These are phyloP conservation scores for Lichenothelia convexa DNA, from an alignment of 495 filamentous ascomycete genomes.

Conservation along the genomic window DNA sequence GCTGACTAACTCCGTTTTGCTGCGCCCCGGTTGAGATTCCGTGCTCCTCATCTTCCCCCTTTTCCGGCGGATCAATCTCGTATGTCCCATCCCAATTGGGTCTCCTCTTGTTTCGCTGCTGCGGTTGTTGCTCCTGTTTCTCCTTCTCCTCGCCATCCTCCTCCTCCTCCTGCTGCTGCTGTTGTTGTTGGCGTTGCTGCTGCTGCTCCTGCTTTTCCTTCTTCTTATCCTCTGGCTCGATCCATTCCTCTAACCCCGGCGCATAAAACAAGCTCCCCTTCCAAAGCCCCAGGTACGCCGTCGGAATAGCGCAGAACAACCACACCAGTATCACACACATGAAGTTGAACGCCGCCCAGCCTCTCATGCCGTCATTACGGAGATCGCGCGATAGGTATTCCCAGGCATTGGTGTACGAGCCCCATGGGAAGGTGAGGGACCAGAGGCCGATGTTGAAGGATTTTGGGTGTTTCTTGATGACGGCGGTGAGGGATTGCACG, in stretches of 20 bases:
- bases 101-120: background rate
- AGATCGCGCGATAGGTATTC: conserved; percentile 2
- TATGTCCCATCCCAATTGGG: background rate
- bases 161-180: background rate
- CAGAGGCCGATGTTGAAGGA: conserved; percentile 9
- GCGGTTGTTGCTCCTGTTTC: background rate
- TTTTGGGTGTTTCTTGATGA: conserved; percentile 3
- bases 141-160: background rate
- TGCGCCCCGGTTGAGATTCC: too few species aligned
- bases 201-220: background rate
- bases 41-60: background rate
- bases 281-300: background rate
- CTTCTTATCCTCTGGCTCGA: background rate
- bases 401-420: conserved; percentile 5
- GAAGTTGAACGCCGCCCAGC: conserved; percentile 4
- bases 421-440: conserved; percentile 6
- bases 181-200: background rate
- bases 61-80: background rate
- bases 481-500: background rate
- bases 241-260: conserved; percentile 1
- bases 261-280: conserved; percentile 1
- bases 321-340: conserved; percentile 4
- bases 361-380: conserved; percentile 6
- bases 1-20: too few species aligned
- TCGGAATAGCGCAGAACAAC: conserved; percentile 5